Evolutionary conservation across 352 stramenopile species (phyloP).

Genomic region (Aphanomyces astaci): DNA sequence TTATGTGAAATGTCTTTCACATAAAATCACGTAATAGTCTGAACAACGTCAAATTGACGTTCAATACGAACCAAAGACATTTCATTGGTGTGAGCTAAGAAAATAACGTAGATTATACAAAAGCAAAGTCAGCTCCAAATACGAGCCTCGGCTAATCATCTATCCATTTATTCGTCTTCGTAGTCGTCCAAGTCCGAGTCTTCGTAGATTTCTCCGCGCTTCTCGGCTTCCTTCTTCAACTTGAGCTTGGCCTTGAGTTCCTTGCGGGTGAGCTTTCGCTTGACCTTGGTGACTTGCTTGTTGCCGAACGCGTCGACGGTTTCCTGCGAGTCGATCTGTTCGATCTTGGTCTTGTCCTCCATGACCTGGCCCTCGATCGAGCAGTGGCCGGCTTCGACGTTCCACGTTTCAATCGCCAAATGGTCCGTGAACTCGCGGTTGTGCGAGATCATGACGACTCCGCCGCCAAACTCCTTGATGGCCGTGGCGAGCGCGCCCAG

Average conservation of each 20-base stretch:
- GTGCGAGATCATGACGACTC: slow-evolving; percentile 97
- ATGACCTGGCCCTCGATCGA: slow-evolving; percentile 72
- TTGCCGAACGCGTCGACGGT: slow-evolving; percentile 76
- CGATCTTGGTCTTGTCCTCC: slow-evolving; percentile 87
- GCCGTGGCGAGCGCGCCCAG: slow-evolving; percentile 92
- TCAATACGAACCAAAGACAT: background rate
- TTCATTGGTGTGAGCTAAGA: background rate
- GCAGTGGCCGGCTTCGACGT: slow-evolving; percentile 85
- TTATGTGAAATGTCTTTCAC: background rate
- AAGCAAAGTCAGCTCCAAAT: background rate
- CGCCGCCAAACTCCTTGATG: slow-evolving; percentile 96
- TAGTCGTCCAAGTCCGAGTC: slow-evolving; percentile 32
- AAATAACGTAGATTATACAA: slow-evolving; percentile 12
- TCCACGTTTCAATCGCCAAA: slow-evolving; percentile 92
- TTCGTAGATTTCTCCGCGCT: slow-evolving; percentile 73
- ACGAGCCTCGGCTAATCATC: background rate
- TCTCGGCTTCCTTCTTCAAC: slow-evolving; percentile 82
- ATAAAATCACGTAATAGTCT: background rate
- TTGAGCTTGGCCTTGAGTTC: slow-evolving; percentile 84
- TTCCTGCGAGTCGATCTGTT: slow-evolving; percentile 85
- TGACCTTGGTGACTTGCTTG: slow-evolving; percentile 80
- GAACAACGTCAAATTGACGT: background rate
- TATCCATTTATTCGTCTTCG: slow-evolving; percentile 13
- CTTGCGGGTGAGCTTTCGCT: slow-evolving; percentile 86
- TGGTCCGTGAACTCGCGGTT: slow-evolving; percentile 95